phyloP scores from a whole-genome alignment of 176 grass and related monocot genomes.

The Phoenix roebelenii region DNA sequence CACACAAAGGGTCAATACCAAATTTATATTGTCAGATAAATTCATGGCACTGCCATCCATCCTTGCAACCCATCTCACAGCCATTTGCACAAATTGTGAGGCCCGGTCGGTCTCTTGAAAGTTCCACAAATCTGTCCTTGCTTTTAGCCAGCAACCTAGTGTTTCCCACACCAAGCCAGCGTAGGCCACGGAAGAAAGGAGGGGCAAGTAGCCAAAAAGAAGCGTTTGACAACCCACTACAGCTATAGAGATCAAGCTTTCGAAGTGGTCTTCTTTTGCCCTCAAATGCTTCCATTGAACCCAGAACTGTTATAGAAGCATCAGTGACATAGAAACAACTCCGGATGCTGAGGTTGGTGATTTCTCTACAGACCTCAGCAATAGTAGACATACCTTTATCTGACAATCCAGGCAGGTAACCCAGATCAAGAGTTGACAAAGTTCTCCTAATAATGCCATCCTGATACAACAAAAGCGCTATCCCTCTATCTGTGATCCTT shows the following conservation, averaged over 20 bases:
- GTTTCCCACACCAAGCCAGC: constrained; percentile 85
- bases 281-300: constrained; percentile 24
- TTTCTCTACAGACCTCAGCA: constrained; percentile 47
- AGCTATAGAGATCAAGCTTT: constrained; percentile 81
- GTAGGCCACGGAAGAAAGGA: constrained; percentile 64
- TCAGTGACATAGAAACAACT: constrained; percentile 57
- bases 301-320: constrained; percentile 48
- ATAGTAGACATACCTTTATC: constrained; percentile 41
- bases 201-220: constrained; percentile 38
- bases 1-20: constrained; percentile 11
- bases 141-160: constrained; percentile 39
- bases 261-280: constrained; percentile 42
- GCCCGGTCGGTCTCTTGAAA: constrained; percentile 42
- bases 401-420: constrained; percentile 62
- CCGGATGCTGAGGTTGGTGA: constrained; percentile 52
- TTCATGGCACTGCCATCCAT: constrained; percentile 51
- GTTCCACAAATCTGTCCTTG: constrained; percentile 31
- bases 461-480: constrained; percentile 45
- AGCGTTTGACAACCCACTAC: constrained; percentile 46
- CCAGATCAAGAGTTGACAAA: constrained; percentile 49
- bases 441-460: constrained; percentile 52
- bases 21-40: constrained; percentile 2
- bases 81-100: constrained; percentile 56
- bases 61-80: constrained; percentile 79
- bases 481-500: constrained; percentile 76